A percentile compares a stretch with the other conserved stretches of the same genome.
Evolutionary conservation across 371 early-diverging fungal genomes (phyloP).

Genomic region (Mortierella sp.): DNA sequence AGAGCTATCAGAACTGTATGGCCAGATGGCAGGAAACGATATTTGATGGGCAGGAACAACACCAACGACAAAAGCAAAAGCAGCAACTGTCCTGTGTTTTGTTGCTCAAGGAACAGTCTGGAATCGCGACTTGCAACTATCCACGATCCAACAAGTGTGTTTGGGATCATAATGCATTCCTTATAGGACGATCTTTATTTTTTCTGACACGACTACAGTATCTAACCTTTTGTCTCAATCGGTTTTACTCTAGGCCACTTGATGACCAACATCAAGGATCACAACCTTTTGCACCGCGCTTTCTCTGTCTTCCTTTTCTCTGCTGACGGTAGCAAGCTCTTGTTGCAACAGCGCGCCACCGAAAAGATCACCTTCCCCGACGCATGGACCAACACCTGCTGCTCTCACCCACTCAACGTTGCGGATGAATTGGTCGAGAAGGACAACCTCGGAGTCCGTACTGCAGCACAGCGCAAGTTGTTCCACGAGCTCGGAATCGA

Average conservation of each 20-base stretch:
- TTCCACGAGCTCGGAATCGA: constrained; percentile 96
- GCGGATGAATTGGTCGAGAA: constrained; percentile 86
- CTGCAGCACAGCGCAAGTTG: constrained; percentile 92
- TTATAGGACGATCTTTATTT: background rate
- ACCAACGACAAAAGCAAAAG: too few relatives aligned
- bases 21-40: too few relatives aligned
- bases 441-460: constrained; percentile 82
- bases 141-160: background rate
- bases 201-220: background rate
- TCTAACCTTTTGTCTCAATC: background rate
- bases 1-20: too few relatives aligned
- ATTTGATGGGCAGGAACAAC: too few relatives aligned
- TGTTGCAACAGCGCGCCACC: constrained; percentile 93
- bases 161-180: background rate
- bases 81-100: too few relatives aligned
- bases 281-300: constrained; percentile 94
- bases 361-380: constrained; percentile 99
- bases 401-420: constrained; percentile 93
- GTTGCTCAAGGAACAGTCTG: background rate
- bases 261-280: constrained; percentile 85
- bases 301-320: constrained; percentile 96
- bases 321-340: constrained; percentile 76
- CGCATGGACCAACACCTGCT: constrained; percentile 97
- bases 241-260: constrained; percentile 78
- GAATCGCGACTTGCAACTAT: background rate